Conservation (phyloP, 139 green algal genomes). For the Pleodorina starrii region DNA sequence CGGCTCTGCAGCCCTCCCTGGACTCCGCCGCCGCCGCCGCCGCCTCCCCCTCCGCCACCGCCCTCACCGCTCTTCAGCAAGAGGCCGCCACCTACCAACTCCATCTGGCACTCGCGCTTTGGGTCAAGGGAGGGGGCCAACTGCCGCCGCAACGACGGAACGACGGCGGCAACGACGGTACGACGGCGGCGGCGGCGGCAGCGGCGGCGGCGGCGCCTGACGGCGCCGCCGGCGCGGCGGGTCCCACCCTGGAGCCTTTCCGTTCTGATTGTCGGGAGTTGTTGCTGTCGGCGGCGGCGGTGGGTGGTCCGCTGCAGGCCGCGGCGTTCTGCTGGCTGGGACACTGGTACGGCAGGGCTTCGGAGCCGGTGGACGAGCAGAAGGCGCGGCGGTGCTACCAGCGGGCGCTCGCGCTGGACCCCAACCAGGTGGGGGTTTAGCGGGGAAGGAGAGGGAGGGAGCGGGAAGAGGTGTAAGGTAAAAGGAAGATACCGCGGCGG, state of each 20-base stretch:
- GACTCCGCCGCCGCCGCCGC: conserved; percentile 10
- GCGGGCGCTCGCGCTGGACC: conserved; percentile 80
- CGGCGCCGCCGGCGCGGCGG: too few species aligned
- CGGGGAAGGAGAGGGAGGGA: not conserved
- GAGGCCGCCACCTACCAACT: conserved; percentile 44
- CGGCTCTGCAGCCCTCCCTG: conserved; percentile 42
- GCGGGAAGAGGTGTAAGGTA: too few species aligned
- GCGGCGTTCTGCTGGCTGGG: conserved; percentile 78
- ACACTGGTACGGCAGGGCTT: conserved; percentile 65
- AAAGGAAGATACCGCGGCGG: too few species aligned
- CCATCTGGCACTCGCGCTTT: conserved; percentile 49
- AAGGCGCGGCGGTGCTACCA: conserved; percentile 80
- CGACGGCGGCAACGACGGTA: not conserved
- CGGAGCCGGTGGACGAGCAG: conserved; percentile 60
- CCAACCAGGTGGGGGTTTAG: conserved; percentile 58
- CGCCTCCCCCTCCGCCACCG: not conserved
- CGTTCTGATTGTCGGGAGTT: conserved; percentile 14
- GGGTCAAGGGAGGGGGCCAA: conserved; percentile 38
- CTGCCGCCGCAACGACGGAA: not conserved
- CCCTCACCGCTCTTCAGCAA: not conserved
- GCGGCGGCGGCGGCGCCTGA: too few species aligned
- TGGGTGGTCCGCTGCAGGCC: conserved; percentile 70
- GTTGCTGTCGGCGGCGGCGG: conserved; percentile 31
- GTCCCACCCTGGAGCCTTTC: conserved; percentile 3
- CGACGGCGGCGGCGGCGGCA: not conserved